A percentile compares a stretch with the other conserved stretches of the same genome.
Conservation (phyloP, 2,329 filamentous ascomycete species). For the Tolypocladium tundrense region DNA sequence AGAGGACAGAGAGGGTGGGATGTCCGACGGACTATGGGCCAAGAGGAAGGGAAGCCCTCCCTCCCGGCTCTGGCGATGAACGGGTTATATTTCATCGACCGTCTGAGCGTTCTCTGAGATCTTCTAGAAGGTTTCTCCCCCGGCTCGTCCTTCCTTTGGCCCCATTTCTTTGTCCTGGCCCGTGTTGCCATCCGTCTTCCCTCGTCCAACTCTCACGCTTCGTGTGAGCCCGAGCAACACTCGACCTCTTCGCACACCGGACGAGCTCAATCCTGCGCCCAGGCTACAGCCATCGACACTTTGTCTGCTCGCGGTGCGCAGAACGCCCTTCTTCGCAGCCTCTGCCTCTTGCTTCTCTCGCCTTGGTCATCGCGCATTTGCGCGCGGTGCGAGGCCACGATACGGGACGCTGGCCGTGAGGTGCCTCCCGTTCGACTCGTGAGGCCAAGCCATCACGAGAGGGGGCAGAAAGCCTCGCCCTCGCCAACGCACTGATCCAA, state of each 20-base stretch:
- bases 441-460: background rate
- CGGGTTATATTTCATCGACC: background rate
- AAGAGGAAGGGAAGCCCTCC: background rate
- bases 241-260: background rate
- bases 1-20: background rate
- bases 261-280: background rate
- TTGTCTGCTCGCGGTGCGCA: background rate
- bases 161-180: slow-evolving; percentile 3
- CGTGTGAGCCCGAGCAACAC: background rate
- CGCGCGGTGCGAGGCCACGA: background rate
- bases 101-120: background rate
- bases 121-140: slow-evolving; percentile 3
- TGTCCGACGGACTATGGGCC: background rate
- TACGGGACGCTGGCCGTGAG: background rate
- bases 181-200: background rate
- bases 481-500: background rate
- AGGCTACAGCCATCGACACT: background rate
- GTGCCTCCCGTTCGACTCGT: background rate
- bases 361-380: background rate
- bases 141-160: slow-evolving; percentile 3
- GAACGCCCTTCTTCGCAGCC: background rate
- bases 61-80: background rate
- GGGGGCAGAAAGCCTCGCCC: background rate
- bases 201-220: background rate
- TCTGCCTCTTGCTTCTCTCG: background rate